Base-by-base conservation (phyloP, 1,284 basidiomycete species). In the Testicularia cyperi region DNA sequence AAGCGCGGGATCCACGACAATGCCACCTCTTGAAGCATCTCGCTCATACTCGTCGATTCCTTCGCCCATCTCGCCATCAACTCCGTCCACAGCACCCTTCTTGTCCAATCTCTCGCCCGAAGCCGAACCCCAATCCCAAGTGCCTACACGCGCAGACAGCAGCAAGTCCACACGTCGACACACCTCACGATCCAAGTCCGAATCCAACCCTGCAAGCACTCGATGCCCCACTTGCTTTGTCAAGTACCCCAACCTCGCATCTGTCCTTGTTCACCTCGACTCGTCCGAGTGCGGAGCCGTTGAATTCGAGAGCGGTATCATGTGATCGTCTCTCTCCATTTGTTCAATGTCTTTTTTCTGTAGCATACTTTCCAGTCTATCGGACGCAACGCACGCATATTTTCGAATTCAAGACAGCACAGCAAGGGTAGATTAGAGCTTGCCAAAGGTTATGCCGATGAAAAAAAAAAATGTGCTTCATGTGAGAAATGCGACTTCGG, bases 291-390 rank as follows among this genome's bases (percentile, higher is more conserved):
- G 54, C n/a, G 54, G 54, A 18, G 47, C 47, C 1, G 43, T 57
- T 29, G 54, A 57, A 9, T 57, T 57, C 14, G 54, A 57, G 16
- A 57, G 54, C 39, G 54, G 54, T 13, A 52, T 57, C 25, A 30
- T 43, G 25, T 57, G 42, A 8, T 8, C 25, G 25, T 14, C 14
- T 26, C 25, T 26, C 25, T 26, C 14, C 14, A 26, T 26, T n/a
- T n/a, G n/a, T n/a, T n/a, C n/a, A n/a, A n/a, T n/a, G n/a, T n/a
- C n/a, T n/a, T n/a, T n/a, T n/a, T n/a, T n/a, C n/a, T n/a, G n/a
- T n/a, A n/a, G n/a, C n/a, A n/a, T n/a, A n/a, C n/a, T n/a, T n/a
- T n/a, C n/a, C n/a, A n/a, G n/a, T n/a, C n/a, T n/a, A n/a, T n/a
- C n/a, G n/a, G n/a, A n/a, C n/a, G n/a, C n/a, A n/a, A n/a, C n/a